Conservation (phyloP, 257 asterid genomes). For the Lantana camara region DNA sequence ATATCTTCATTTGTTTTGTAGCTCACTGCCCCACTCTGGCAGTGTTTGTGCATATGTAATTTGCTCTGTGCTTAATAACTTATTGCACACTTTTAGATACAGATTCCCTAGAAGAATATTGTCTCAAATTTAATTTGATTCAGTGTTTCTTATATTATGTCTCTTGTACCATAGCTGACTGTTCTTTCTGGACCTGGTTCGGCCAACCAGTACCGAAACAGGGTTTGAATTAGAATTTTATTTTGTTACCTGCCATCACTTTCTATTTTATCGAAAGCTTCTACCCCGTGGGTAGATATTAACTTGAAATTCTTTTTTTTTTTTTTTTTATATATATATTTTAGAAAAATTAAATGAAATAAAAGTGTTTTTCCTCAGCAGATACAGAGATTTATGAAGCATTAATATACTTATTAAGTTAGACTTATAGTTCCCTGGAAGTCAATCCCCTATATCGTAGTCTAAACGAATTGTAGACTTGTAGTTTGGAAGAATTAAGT, state of each 20-base stretch:
- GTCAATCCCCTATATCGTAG: conserved; percentile 31
- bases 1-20: conserved; percentile 20
- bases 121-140: conserved; percentile 8
- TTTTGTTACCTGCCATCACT: too few relatives aligned
- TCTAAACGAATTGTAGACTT: conserved; percentile 4
- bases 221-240: too few relatives aligned
- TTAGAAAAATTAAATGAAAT: too few relatives aligned
- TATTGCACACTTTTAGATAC: conserved; percentile 15
- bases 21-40: conserved; percentile 18
- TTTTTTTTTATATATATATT: too few relatives aligned
- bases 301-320: too few relatives aligned
- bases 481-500: conserved; percentile 16
- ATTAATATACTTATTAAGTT: too few relatives aligned
- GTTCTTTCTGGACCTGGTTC: background rate
- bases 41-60: conserved; percentile 38
- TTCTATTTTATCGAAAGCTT: too few relatives aligned
- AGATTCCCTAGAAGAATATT: conserved; percentile 12
- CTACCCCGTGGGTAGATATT: too few relatives aligned
- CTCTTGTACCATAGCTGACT: background rate
- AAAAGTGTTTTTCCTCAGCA: background rate
- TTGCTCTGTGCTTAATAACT: conserved; percentile 22
- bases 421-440: too few relatives aligned
- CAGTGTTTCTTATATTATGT: background rate
- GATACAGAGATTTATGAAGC: background rate
- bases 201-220: too few relatives aligned